Evolutionary conservation across 495 filamentous ascomycete species (phyloP).

Genomic region (Penicillium desertorum): DNA sequence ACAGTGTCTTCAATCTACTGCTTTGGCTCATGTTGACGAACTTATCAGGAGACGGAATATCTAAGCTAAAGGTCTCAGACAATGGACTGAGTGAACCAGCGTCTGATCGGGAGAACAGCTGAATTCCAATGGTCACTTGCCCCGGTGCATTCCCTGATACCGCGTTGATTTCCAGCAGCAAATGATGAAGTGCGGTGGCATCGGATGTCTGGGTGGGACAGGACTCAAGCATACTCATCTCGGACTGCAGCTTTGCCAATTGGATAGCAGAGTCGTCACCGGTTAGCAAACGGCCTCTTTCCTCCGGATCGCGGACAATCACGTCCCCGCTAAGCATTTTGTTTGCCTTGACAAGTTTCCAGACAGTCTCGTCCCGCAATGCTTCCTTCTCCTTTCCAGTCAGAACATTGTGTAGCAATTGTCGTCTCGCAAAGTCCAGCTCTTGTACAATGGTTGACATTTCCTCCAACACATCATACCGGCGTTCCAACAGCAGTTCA

Average conservation of each 20-base stretch:
- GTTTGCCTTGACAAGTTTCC: conserved; percentile 91
- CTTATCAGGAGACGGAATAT: conserved; percentile 71
- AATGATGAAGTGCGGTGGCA: conserved; percentile 72
- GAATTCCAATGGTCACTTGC: conserved; percentile 73
- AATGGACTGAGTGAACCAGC: conserved; percentile 62
- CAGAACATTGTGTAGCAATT: conserved; percentile 89
- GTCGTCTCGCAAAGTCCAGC: conserved; percentile 78
- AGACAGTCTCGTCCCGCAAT: conserved; percentile 83
- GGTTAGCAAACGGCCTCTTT: conserved; percentile 81
- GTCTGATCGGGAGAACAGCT: conserved; percentile 68
- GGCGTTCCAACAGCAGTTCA: conserved; percentile 78
- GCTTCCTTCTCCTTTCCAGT: conserved; percentile 75
- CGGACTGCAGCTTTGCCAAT: conserved; percentile 84
- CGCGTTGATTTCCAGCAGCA: conserved; percentile 79
- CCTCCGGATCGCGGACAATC: conserved; percentile 84
- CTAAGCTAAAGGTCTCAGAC: conserved; percentile 79
- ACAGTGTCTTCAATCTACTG: conserved; percentile 76
- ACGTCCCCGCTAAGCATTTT: conserved; percentile 89
- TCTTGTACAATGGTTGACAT: conserved; percentile 75
- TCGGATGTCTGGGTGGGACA: conserved; percentile 67
- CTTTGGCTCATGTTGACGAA: conserved; percentile 57
- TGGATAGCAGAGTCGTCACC: conserved; percentile 92
- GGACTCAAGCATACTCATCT: conserved; percentile 91
- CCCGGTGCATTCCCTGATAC: conserved; percentile 71
- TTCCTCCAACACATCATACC: conserved; percentile 78